A percentile compares a stretch with the other conserved stretches of the same genome.
Evolutionary conservation across 805 yeast genomes (phyloP).

Genomic region (Candida manassasensis): DNA sequence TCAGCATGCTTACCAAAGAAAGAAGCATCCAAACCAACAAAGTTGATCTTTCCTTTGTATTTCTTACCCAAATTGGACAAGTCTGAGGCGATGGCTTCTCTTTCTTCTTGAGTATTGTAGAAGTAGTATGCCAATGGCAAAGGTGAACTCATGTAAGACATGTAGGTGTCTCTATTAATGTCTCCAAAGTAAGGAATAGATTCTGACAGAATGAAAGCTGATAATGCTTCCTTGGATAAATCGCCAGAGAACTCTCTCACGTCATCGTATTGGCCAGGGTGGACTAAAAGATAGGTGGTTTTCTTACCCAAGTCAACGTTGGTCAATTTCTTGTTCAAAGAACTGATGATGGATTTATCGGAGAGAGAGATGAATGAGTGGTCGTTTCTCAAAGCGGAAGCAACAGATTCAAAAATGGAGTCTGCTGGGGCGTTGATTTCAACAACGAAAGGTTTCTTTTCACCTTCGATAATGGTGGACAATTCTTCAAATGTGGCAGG

Average conservation of each 20-base stretch:
- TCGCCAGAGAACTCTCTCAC: slow-evolving; percentile 45
- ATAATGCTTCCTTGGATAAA: slow-evolving; percentile 32
- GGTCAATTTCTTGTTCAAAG: slow-evolving; percentile 31
- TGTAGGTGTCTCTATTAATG: slow-evolving; percentile 74
- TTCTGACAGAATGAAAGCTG: slow-evolving; percentile 53
- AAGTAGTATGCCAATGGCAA: slow-evolving; percentile 87
- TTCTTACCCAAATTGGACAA: slow-evolving; percentile 65
- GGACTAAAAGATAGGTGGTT: slow-evolving; percentile 43
- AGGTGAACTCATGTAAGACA: slow-evolving; percentile 63
- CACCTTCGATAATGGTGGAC: slow-evolving; percentile 43
- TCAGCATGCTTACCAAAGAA: slow-evolving; percentile 83
- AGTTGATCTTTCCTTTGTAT: slow-evolving; percentile 74
- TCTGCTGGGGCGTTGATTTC: slow-evolving; percentile 43
- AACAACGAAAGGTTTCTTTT: slow-evolving; percentile 52
- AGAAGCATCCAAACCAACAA: slow-evolving; percentile 83
- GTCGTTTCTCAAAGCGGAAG: slow-evolving; percentile 60
- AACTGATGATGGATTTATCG: slow-evolving; percentile 36
- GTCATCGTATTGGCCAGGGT: slow-evolving; percentile 38
- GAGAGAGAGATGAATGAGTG: slow-evolving; percentile 48
- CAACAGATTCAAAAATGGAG: slow-evolving; percentile 57
- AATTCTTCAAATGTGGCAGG: slow-evolving; percentile 47
- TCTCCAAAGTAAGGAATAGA: slow-evolving; percentile 84
- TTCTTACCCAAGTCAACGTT: slow-evolving; percentile 19
- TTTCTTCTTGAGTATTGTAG: slow-evolving; percentile 66
- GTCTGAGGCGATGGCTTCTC: slow-evolving; percentile 46